Evolutionary conservation across 768 basidiomycete species (phyloP).

Genomic region (Hericium coralloides): DNA sequence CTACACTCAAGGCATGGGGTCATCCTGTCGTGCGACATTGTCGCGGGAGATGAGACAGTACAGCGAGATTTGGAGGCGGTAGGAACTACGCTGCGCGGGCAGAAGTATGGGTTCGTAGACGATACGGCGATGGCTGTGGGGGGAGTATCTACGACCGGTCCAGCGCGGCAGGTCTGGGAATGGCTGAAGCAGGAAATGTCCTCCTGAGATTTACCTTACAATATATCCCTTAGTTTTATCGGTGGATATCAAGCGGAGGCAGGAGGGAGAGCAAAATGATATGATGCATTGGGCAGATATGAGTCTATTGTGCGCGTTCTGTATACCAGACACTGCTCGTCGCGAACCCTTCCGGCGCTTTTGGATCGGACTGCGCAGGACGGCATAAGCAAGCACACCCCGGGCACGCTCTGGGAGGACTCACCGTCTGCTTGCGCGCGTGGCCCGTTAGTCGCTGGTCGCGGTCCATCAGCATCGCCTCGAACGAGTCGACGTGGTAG

Average conservation of each 20-base stretch:
- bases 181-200: conserved; percentile 25
- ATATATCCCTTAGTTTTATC: not conserved
- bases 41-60: conserved; percentile 10
- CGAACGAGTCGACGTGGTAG: conserved; percentile 84
- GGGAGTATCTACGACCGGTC: not conserved
- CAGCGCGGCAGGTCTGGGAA: conserved; percentile 19
- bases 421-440: conserved; percentile 74
- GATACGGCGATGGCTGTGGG: conserved; percentile 10
- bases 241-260: too few relatives aligned
- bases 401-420: conserved; percentile 20
- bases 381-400: not conserved
- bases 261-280: not conserved
- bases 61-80: conserved; percentile 17
- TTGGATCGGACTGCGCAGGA: conserved; percentile 47
- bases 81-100: conserved; percentile 22
- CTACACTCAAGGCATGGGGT: conserved; percentile 60
- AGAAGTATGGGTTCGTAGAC: conserved; percentile 31
- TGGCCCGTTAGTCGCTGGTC: conserved; percentile 86
- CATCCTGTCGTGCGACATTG: conserved; percentile 37
- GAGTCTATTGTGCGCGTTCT: conserved; percentile 15
- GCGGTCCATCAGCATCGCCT: conserved; percentile 92
- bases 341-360: conserved; percentile 60
- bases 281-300: not conserved
- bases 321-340: conserved; percentile 72
- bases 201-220: conserved; percentile 7